Base-by-base conservation (phyloP, 257 asterid genomes). In the Solanum paucissectum region DNA sequence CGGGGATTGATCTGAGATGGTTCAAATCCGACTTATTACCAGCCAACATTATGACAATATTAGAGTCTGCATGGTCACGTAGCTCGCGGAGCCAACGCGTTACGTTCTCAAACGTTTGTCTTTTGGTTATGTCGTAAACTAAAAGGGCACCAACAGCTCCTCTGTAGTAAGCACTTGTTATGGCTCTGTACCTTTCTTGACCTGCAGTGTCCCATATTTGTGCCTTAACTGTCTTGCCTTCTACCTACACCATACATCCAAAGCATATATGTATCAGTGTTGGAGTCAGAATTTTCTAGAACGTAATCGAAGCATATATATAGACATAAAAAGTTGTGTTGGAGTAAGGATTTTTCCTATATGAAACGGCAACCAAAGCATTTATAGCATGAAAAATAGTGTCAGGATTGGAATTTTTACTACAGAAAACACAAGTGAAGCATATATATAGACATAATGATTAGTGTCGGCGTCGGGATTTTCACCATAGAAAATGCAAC, bases 151-250 rank as follows among this genome's bases (percentile, higher is more conserved):
- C 94, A 40, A 92, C 94, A 6, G 94, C 93, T 60, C 93, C 94
- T 81, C 93, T 90, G 38, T 92, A 92, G 60, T 92, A 92, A 71
- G 94, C 94, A 38, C 93, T 91, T 2, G 94, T 92, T 27, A 91
- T 92, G 37, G 94, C 94, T 68, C 94, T 86, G 66, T 92, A 92
- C 85, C 94, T 90, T 49, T 92, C 94, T 68, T 92, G 94, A 38
- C 94, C 94, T 4, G 94, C 94, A n/a, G 94, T 92, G 87, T 92
- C 94, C 94, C 94, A 92, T 90, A 92, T 92, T 79, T 92, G 94
- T 36, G 94, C 91, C 84, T 90, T 92, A 79, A 91, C 92, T 0
- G 92, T 92, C 89, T 92, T 92, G 7, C 92, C 94, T 68, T 92
- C 92, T 16, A 92, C 94, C 94, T 92, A 88, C 66, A 84, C 18